Conservation (phyloP, 164 flowering plant genomes). For the Platanus orientalis region DNA sequence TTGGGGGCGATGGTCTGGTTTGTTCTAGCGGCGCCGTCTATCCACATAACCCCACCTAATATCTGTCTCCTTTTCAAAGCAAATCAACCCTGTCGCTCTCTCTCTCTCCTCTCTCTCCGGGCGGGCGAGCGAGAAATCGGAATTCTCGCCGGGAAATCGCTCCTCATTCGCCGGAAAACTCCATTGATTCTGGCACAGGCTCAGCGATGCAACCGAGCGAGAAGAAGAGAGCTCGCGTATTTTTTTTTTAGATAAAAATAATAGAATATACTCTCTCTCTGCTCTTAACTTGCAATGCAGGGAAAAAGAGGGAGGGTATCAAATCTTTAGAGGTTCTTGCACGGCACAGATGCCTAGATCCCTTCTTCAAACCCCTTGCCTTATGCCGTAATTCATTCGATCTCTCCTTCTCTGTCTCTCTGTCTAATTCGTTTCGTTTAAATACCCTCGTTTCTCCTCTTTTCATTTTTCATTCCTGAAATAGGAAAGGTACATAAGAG, state of each 20-base stretch:
- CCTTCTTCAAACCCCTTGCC: constrained; percentile 47
- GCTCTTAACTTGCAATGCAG: constrained; percentile 72
- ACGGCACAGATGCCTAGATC: constrained; percentile 82
- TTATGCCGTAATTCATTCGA: constrained; percentile 72
- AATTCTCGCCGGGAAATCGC: constrained; percentile 1
- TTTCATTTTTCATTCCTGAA: constrained; percentile 1
- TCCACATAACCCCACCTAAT: constrained; percentile 9
- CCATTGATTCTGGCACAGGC: not conserved
- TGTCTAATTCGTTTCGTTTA: constrained; percentile 5
- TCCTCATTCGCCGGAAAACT: constrained; percentile 6
- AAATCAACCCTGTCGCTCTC: not conserved
- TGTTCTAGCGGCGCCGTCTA: not conserved
- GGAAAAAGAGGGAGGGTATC: constrained; percentile 36
- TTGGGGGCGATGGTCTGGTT: not conserved
- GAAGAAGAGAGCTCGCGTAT: not conserved
- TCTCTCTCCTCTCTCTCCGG: constrained; percentile 5
- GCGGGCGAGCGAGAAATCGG: constrained; percentile 15
- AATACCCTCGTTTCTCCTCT: constrained; percentile 10
- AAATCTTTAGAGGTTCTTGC: constrained; percentile 58
- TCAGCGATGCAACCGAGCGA: constrained; percentile 1
- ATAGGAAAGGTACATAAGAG: not conserved
- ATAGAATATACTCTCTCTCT: constrained; percentile 2
- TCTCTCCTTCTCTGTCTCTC: constrained; percentile 8
- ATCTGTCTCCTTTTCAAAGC: constrained; percentile 7
- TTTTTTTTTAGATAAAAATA: too few species aligned